These are phyloP conservation scores for Fusarium sp. DNA, from an alignment of 2,329 filamentous ascomycete genomes.

Conservation along the genomic window DNA sequence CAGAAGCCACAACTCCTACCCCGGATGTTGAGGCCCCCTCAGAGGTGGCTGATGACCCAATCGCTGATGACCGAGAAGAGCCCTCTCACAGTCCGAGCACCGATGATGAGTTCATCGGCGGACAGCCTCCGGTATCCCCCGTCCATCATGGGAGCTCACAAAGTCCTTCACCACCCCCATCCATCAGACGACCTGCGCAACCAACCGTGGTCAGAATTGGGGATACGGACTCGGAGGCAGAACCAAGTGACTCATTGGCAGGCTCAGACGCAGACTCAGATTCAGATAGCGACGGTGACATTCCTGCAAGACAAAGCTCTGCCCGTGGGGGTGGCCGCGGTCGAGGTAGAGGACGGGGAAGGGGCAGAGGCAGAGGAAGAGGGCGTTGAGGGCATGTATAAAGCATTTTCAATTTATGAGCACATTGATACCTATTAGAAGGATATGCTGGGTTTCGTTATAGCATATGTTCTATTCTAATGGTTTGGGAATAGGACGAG, in stretches of 20 bases:
- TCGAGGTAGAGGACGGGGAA: conserved; percentile 25
- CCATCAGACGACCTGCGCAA: conserved; percentile 11
- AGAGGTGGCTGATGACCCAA: not conserved
- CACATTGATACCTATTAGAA: conserved; percentile 15
- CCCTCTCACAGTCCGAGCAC: conserved; percentile 1
- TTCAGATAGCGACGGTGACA: conserved; percentile 42
- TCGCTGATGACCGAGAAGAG: not conserved
- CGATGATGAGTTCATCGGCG: not conserved
- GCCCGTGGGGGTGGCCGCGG: conserved; percentile 43
- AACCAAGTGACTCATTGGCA: conserved; percentile 13
- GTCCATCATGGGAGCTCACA: conserved; percentile 22
- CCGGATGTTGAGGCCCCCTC: not conserved
- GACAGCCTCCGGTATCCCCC: conserved; percentile 15
- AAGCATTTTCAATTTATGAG: conserved; percentile 9
- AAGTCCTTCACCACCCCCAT: conserved; percentile 28
- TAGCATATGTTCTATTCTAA: conserved; percentile 6
- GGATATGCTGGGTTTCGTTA: not conserved
- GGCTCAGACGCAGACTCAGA: conserved; percentile 18
- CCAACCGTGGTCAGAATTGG: conserved; percentile 45
- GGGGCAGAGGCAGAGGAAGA: conserved; percentile 34
- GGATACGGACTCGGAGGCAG: conserved; percentile 43
- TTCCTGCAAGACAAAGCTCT: conserved; percentile 41
- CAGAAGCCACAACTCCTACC: conserved; percentile 5
- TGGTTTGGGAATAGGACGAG: not conserved
- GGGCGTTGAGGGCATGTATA: conserved; percentile 8